phyloP scores from a whole-genome alignment of 352 stramenopile genomes.

The Phytophthora sojae region DNA sequence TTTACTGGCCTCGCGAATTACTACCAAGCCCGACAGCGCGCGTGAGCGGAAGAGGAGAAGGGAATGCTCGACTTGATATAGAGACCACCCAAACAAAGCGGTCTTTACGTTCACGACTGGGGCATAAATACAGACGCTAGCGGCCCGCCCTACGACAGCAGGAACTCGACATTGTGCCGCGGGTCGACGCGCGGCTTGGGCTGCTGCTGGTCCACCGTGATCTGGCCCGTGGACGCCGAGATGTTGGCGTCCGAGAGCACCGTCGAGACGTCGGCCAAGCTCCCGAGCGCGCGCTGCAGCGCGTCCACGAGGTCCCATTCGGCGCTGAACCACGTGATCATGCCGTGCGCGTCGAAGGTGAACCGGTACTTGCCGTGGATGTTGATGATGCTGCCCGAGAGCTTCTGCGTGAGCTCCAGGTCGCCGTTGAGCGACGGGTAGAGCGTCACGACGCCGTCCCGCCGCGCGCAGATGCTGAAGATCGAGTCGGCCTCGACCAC shows the following conservation, averaged over 20 bases:
- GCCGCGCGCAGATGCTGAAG: conserved; percentile 47
- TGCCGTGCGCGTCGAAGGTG: conserved; percentile 49
- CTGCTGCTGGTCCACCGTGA: conserved; percentile 24
- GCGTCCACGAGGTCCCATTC: conserved; percentile 65
- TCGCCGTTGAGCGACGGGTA: conserved; percentile 51
- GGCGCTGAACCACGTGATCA: conserved; percentile 58
- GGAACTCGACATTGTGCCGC: conserved; percentile 50
- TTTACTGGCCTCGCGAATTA: no score
- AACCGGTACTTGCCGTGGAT: conserved; percentile 58
- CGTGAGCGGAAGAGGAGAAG: not conserved
- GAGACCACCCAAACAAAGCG: conserved; percentile 1
- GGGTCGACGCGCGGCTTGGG: conserved; percentile 25
- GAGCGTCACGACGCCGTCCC: conserved; percentile 52
- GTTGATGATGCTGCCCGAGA: conserved; percentile 51
- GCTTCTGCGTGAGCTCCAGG: conserved; percentile 55
- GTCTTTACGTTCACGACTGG: conserved; percentile 9
- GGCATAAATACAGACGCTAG: conserved; percentile 25
- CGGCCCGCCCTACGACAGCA: conserved; percentile 45
- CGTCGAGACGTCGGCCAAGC: conserved; percentile 43
- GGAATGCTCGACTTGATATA: conserved; percentile 21
- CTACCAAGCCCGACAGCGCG: no score
- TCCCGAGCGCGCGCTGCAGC: conserved; percentile 49
- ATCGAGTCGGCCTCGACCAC: conserved; percentile 48
- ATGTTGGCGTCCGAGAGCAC: conserved; percentile 60
- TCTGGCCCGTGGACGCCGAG: conserved; percentile 64